phyloP scores from a whole-genome alignment of 805 yeast species.

The Candida orba region DNA sequence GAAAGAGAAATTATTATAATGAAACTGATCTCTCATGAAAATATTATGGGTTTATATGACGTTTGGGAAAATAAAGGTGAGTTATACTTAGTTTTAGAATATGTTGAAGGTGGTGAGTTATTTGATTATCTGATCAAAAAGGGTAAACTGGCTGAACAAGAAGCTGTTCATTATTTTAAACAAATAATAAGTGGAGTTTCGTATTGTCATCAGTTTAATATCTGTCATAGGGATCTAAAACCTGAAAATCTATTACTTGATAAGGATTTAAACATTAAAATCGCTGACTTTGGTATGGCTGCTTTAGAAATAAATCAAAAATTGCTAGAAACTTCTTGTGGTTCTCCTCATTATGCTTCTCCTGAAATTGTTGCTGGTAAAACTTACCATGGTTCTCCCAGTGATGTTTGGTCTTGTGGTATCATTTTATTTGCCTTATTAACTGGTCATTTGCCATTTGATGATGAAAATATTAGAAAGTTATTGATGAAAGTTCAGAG shows the following conservation, averaged over 20 bases:
- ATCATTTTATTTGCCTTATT: slow-evolving; percentile 87
- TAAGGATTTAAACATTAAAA: slow-evolving; percentile 80
- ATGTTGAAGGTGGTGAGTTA: slow-evolving; percentile 95
- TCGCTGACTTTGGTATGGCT: slow-evolving; percentile 99
- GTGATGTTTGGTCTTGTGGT: slow-evolving; percentile 98
- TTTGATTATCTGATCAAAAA: slow-evolving; percentile 86
- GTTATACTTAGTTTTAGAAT: slow-evolving; percentile 81
- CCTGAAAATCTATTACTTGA: slow-evolving; percentile 79
- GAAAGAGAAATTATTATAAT: slow-evolving; percentile 81
- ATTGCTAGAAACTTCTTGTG: slow-evolving; percentile 89
- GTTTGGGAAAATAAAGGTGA: slow-evolving; percentile 86
- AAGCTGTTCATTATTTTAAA: slow-evolving; percentile 84
- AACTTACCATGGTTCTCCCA: slow-evolving; percentile 92
- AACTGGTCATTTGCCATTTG: slow-evolving; percentile 95
- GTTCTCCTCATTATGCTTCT: slow-evolving; percentile 97
- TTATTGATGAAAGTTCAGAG: slow-evolving; percentile 84
- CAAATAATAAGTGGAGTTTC: slow-evolving; percentile 79
- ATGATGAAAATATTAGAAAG: slow-evolving; percentile 89
- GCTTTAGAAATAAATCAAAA: slow-evolving; percentile 82
- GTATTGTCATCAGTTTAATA: slow-evolving; percentile 79
- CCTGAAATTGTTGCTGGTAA: slow-evolving; percentile 97
- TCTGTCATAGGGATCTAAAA: slow-evolving; percentile 82
- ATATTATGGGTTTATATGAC: slow-evolving; percentile 71
- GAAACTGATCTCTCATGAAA: slow-evolving; percentile 73
- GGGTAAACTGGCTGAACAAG: slow-evolving; percentile 82